These are phyloP conservation scores for Umbilicaria muhlenbergii DNA, from an alignment of 495 filamentous ascomycete species.

Conservation along the genomic window DNA sequence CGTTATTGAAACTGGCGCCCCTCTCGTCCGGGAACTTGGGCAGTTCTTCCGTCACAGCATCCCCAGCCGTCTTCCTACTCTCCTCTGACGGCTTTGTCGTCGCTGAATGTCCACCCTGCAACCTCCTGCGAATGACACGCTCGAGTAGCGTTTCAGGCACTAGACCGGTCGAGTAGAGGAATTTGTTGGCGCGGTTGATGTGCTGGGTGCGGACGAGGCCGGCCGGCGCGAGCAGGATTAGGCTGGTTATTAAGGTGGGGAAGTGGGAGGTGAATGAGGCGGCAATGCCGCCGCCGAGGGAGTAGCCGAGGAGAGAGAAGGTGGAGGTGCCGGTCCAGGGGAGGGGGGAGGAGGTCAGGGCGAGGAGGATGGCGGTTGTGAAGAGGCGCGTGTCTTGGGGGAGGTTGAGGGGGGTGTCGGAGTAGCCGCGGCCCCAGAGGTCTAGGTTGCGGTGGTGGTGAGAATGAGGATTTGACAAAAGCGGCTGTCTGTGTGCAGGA, in stretches of 20 bases:
- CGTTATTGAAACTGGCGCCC: neutral
- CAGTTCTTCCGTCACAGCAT: constrained; percentile 25
- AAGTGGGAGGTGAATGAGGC: constrained; percentile 60
- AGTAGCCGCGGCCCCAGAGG: constrained; percentile 69
- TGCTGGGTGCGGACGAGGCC: constrained; percentile 56
- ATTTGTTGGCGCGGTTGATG: constrained; percentile 38
- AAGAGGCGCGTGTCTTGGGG: constrained; percentile 65
- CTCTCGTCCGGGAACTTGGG: constrained; percentile 17
- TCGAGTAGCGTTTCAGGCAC: constrained; percentile 32
- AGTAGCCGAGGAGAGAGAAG: constrained; percentile 71
- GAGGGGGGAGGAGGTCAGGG: constrained; percentile 51
- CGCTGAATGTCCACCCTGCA: constrained; percentile 12
- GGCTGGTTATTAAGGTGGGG: constrained; percentile 43
- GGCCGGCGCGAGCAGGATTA: constrained; percentile 60
- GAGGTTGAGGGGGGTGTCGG: constrained; percentile 47
- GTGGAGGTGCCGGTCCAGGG: constrained; percentile 43
- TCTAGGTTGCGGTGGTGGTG: neutral
- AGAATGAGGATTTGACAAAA: no score
- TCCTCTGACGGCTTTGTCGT: constrained; percentile 9
- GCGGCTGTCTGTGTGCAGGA: neutral
- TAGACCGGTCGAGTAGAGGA: constrained; percentile 44
- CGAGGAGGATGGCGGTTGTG: constrained; percentile 55
- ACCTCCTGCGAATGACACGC: constrained; percentile 5
- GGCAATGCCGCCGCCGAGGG: constrained; percentile 65
- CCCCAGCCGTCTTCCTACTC: constrained; percentile 12